These are phyloP conservation scores for Craterostigma plantagineum DNA, from an alignment of 257 asterid genomes.

Conservation along the genomic window DNA sequence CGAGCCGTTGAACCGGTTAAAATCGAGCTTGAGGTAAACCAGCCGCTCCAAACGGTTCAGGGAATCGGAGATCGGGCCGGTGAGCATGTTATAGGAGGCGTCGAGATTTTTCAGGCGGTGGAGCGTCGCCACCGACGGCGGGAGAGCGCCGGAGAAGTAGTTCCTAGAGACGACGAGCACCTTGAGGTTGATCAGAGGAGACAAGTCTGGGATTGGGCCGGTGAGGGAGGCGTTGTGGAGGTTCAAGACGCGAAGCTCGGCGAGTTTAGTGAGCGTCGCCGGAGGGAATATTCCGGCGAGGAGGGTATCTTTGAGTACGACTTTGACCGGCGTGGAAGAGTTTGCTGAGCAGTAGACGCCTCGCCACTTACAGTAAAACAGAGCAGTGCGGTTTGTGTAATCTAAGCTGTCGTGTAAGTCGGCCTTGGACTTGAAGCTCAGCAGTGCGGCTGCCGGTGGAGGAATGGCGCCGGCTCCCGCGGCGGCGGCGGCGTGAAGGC, in stretches of 20 bases:
- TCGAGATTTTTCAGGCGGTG: slow-evolving; percentile 73
- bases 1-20: slow-evolving; percentile 72
- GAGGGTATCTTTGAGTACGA: slow-evolving; percentile 20
- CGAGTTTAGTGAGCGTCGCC: slow-evolving; percentile 26
- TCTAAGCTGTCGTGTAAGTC: slow-evolving; percentile 24
- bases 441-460: slow-evolving; percentile 26
- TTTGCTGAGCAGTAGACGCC: slow-evolving; percentile 32
- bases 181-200: slow-evolving; percentile 41
- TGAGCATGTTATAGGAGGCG: slow-evolving; percentile 48
- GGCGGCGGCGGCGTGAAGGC: too few species aligned
- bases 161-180: slow-evolving; percentile 44
- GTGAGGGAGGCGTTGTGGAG: slow-evolving; percentile 66
- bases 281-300: slow-evolving; percentile 50
- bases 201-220: slow-evolving; percentile 68
- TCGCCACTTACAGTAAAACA: slow-evolving; percentile 48
- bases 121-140: slow-evolving; percentile 44
- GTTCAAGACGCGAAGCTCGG: slow-evolving; percentile 53
- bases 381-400: slow-evolving; percentile 14
- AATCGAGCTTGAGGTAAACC: slow-evolving; percentile 57
- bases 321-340: slow-evolving; percentile 21
- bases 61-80: slow-evolving; percentile 33
- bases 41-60: slow-evolving; percentile 32
- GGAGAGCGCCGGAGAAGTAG: slow-evolving; percentile 38
- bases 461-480: too few species aligned
- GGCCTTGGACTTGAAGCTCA: slow-evolving; percentile 53